phyloP scores from a whole-genome alignment of 768 basidiomycete species.

The Sarcomyxa edulis region DNA sequence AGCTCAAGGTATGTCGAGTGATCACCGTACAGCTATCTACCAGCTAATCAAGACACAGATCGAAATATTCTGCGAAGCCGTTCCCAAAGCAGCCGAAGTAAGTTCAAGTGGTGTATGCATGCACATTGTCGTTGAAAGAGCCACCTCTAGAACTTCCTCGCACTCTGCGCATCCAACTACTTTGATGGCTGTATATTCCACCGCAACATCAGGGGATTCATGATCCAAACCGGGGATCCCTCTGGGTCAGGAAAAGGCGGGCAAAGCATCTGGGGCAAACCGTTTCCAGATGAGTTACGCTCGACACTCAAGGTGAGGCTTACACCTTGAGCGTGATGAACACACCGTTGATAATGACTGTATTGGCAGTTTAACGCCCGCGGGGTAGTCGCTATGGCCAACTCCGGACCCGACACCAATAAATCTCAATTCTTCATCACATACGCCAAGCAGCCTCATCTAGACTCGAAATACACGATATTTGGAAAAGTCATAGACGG shows the following conservation, averaged over 20 bases:
- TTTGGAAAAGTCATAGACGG: conserved; percentile 99
- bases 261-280: conserved; percentile 92
- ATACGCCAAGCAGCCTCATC: conserved; percentile 88
- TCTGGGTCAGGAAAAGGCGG: conserved; percentile 92
- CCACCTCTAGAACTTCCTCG: conserved; percentile 85
- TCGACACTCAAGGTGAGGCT: conserved; percentile 82
- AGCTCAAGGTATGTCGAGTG: conserved; percentile 78
- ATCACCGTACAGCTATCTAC: conserved; percentile 2
- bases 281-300: conserved; percentile 89
- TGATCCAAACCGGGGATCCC: conserved; percentile 92
- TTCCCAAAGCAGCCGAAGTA: conserved; percentile 93
- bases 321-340: too few species aligned
- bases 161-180: conserved; percentile 84
- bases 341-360: conserved; percentile 14
- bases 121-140: conserved; percentile 8
- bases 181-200: conserved; percentile 88
- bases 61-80: conserved; percentile 95
- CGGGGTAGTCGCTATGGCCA: conserved; percentile 97
- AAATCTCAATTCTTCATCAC: conserved; percentile 89
- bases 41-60: too few species aligned
- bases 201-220: conserved; percentile 94
- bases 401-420: conserved; percentile 90
- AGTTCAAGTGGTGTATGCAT: conserved; percentile 7
- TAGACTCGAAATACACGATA: conserved; percentile 93
- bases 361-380: conserved; percentile 80